Base-by-base conservation (phyloP, 306 rosid species). In the Gleditsia sinensis region DNA sequence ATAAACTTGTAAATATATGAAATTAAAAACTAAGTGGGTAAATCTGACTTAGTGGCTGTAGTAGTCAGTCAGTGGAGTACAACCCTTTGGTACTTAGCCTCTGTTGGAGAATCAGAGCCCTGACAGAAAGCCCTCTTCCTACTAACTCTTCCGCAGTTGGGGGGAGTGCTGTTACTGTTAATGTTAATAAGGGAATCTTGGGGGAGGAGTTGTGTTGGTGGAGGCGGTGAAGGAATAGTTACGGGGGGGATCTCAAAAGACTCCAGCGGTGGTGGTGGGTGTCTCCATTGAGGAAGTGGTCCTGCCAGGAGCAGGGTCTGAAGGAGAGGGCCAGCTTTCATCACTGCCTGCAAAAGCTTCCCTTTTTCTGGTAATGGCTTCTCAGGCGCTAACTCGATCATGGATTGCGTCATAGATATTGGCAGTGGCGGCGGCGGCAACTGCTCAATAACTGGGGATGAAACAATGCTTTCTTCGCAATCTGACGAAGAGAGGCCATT, bases 261-360 rank as follows among this genome's bases (percentile, higher is more conserved):
- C 72, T 92, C 93, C 0, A 94, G 91, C 7, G 99, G 95, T 0
- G 99, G 99, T 2, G 99, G 99, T 5, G 99, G 99, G 78, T 94
- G 99, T 66, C 96, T 90, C 99, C 99, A 94, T 72, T 94, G 97
- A 59, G 99, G 99, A 32, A 94, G 93, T 60, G 99, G 99, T 63
- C 99, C 99, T 1, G 99, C 99, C 57, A 94, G 55, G 13, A 94
- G 93, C 27, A 94, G 88, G 8, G 94, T 91, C 74, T 91, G 94
- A 40, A 94, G 98, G 0, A 94, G 84, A 58, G 98, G 98, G 5
- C 99, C 99, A 3, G 99, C 99, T 86, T 94, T 88, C 97, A 92
- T 92, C 53, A 94, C 99, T 9, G 99, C 99, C 78, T 92, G 92
- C 48, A 94, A 86, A 56, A 94, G 99, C 86, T 92, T 94, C 2